Base-by-base conservation (phyloP, 1,284 basidiomycete genomes). In the Trametes versicolor region DNA sequence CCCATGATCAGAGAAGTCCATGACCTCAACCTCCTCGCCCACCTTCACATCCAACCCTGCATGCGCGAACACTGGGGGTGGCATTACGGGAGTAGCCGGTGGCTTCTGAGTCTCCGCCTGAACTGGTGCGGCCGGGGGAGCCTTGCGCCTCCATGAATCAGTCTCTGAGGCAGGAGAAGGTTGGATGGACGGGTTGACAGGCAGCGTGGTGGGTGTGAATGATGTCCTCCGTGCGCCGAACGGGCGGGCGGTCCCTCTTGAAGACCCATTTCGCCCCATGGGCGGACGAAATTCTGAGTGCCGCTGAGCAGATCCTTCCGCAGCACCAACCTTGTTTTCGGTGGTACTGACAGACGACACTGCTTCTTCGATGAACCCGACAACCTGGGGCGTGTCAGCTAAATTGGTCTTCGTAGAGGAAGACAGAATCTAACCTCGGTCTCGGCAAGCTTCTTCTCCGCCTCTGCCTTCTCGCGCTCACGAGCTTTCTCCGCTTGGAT, bases 1-100 rank as follows among this genome's bases (percentile, higher is more conserved):
- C 47, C 83, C 89, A 75, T 94, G 80, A 56, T 95, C 91, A 13
- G 85, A 85, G 72, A 93, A 94, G 72, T 94, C 92, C 21, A 95
- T 83, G 17, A 92, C 84, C 71, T 93, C 91, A 4, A 93, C 80
- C 56, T 88, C 84, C 66, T 89, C 90, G 32, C 84, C 85, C 4
- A 80, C 75, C 62, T 79, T 76, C 49, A 82, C 76, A n/a, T 79
- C 76, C n/a, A 88, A 76, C 17, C 84, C 82, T 10, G 83, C 77
- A 29, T 64, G 81, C 81, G 55, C 85, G 81, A 47, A 86, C 72
- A 75, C 75, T 17, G 78, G 75, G 50, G 73, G 73, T 60, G 74
- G 67, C 17, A 74, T 65, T 39, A 71, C 55, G 13, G 72, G 58
- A 43, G 67, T 43, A 36, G 61, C 48, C 15, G 66, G 54, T 9